Evolutionary conservation across 1,139 yeast species (phyloP), one percentile per base, ranked within the genome.

Genomic region (Magnusiomyces tetraspermus): DNA sequence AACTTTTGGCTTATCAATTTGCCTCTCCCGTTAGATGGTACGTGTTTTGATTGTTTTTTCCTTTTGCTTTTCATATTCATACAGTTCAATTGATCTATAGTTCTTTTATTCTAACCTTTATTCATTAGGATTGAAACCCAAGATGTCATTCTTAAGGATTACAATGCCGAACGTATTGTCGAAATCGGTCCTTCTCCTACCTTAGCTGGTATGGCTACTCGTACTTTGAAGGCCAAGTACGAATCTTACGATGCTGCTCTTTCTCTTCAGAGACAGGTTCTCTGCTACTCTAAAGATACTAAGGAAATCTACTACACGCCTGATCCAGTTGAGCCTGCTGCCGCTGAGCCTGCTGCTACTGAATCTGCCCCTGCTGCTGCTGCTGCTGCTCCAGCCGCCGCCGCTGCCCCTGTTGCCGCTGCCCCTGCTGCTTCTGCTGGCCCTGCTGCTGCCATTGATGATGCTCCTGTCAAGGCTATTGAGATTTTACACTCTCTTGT

Each of bases 101-200:
- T n/a, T n/a, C n/a, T n/a, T n/a, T n/a, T 28, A 15, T 17, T 3
- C 40, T 28, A 22, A 28, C 17, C 1, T 30, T 23, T 46, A 19
- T 31, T 19, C 46, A n/a, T n/a, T n/a, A 68, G 72, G 75, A 94
- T 92, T 70, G 98, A 92, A 71, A 92, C 98, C 58, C 98, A 92
- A 73, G 98, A 92, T 76, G 97, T 90, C 56, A 86, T 92, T 69
- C 81, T 92, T 69, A 85, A 87, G 69, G 94, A 89, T 63, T 86
- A 82, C 79, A 89, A 90, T 72, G 86, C 97, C 58, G 98, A 92
- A 75, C 80, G 98, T 67, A 90, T 92, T 58, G 96, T 92, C 60
- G 99, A 92, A 73, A 87, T 92, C 60, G 99, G 99, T 53, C 99
- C 99, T 58, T 89, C 97, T 50, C 98, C 99, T 56, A 92, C 98